phyloP scores from a whole-genome alignment of 768 basidiomycete species.

The Leucocoprinus birnbaumii region DNA sequence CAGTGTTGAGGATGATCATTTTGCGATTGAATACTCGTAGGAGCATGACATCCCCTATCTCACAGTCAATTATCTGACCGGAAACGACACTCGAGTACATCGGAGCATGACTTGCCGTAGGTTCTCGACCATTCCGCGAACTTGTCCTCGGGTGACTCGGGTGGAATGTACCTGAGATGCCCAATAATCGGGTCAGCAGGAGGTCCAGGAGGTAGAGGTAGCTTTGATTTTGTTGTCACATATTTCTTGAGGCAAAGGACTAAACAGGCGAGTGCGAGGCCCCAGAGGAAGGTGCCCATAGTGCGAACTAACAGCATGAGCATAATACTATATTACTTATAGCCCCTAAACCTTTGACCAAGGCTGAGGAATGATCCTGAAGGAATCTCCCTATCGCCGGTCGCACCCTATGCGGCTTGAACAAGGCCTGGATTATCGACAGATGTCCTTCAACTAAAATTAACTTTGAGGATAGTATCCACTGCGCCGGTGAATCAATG shows the following conservation, averaged over 20 bases:
- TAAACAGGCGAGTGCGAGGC: neutral
- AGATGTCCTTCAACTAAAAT: no score
- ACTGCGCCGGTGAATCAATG: no score
- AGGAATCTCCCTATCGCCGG: no score
- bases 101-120: neutral
- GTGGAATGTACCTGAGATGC: neutral
- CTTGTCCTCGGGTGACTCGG: neutral
- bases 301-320: no score
- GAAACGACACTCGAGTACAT: no score
- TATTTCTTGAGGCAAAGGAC: neutral
- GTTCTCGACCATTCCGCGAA: neutral
- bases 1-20: conserved; percentile 15
- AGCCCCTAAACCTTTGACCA: no score
- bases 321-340: no score
- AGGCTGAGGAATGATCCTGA: no score
- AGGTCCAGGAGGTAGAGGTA: neutral
- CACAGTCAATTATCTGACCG: no score
- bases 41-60: conserved; percentile 3
- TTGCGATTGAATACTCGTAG: conserved; percentile 1
- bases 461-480: no score
- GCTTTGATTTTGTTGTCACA: neutral
- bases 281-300: neutral
- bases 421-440: no score
- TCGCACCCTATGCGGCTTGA: no score
- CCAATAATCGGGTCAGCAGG: neutral